Evolutionary conservation across 257 asterid genomes (phyloP).

Genomic region (Nemophila menziesii): DNA sequence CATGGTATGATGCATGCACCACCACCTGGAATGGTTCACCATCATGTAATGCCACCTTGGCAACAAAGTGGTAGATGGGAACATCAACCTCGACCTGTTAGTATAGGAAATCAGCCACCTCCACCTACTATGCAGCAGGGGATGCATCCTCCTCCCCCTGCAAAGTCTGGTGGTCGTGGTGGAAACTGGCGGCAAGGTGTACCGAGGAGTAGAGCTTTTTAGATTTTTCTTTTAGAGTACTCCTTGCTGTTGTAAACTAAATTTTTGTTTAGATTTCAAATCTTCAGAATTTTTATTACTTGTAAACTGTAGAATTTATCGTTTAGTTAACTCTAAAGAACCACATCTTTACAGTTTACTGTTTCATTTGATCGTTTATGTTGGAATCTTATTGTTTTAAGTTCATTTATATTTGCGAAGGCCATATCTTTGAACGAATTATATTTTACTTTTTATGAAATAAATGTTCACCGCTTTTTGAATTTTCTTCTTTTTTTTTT

Average conservation of each 20-base stretch:
- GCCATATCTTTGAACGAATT: no score
- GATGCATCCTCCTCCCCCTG: slow-evolving; percentile 8
- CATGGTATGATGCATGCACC: neutral
- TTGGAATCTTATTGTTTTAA: no score
- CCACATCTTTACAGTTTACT: no score
- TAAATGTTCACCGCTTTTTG: no score
- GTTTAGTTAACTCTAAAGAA: no score
- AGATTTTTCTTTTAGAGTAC: no score
- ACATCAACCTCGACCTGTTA: neutral
- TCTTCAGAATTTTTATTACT: neutral
- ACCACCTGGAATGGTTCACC: neutral
- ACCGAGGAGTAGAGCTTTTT: slow-evolving; percentile 21
- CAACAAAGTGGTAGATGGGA: slow-evolving; percentile 16
- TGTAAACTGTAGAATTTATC: neutral
- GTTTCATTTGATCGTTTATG: no score
- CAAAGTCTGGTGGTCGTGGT: slow-evolving; percentile 6
- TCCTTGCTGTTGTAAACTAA: neutral
- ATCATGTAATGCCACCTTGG: slow-evolving; percentile 6
- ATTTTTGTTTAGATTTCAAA: neutral
- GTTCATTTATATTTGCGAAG: no score
- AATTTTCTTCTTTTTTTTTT: no score
- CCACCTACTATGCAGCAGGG: no score
- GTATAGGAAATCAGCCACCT: slow-evolving; percentile 1
- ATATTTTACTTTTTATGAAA: no score
- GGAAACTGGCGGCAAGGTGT: slow-evolving; percentile 14